A percentile compares a stretch with the other conserved stretches of the same genome.
phyloP scores from a whole-genome alignment of 2,329 filamentous ascomycete genomes.

The Parafenestella ontariensis region DNA sequence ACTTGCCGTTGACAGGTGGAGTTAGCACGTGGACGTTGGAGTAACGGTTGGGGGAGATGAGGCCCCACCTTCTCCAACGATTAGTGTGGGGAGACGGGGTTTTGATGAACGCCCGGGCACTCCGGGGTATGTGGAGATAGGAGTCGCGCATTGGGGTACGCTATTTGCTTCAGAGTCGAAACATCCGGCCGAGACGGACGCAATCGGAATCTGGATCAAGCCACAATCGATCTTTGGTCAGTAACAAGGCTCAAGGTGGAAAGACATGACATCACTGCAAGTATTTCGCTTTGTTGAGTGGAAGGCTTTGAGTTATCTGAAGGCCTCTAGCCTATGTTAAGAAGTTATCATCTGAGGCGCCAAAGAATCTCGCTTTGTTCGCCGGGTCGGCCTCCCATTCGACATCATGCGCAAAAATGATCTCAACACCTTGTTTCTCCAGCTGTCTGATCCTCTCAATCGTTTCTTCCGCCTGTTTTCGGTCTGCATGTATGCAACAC shows the following conservation, averaged over 20 bases:
- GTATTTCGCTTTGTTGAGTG: not conserved
- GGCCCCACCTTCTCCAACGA: conserved; percentile 18
- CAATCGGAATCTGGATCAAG: not conserved
- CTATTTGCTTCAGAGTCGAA: not conserved
- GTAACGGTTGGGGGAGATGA: not conserved
- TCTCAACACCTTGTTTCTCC: conserved; percentile 54
- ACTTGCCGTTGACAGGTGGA: not conserved
- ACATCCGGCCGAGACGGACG: not conserved
- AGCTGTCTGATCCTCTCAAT: conserved; percentile 53
- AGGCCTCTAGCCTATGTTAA: not conserved
- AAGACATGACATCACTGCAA: not conserved
- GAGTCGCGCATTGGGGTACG: not conserved
- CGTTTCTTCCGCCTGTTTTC: conserved; percentile 53
- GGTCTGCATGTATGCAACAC: conserved; percentile 62
- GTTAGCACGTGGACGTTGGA: not conserved
- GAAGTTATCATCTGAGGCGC: conserved; percentile 6
- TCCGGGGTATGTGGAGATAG: not conserved
- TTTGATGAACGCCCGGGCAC: not conserved
- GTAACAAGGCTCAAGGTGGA: not conserved
- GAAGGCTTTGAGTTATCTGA: not conserved
- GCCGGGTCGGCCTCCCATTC: conserved; percentile 54
- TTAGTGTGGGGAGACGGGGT: conserved; percentile 13
- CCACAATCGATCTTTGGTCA: not conserved
- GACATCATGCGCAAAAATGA: conserved; percentile 61
- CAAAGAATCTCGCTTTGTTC: conserved; percentile 40